A percentile compares a stretch with the other conserved stretches of the same genome.
Conservation (phyloP, 208 protist genomes). For the Trypanosoma congolense region DNA sequence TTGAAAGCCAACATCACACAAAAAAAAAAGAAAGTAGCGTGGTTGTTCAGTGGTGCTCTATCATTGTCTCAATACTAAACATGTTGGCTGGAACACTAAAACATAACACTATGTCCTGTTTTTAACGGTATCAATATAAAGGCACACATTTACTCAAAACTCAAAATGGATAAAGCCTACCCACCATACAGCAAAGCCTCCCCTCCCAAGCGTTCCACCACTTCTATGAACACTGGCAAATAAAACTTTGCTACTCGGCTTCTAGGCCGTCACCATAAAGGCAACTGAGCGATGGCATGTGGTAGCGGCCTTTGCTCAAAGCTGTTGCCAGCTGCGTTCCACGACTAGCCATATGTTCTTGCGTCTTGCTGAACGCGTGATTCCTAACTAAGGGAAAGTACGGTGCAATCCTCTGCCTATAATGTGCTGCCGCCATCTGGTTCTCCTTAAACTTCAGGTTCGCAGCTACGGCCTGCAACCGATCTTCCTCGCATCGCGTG, state of each 20-base stretch:
- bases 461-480: slow-evolving; percentile 16
- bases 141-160: too few species aligned
- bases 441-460: slow-evolving; percentile 42
- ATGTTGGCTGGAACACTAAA: too few species aligned
- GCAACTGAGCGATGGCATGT: slow-evolving; percentile 50
- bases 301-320: slow-evolving; percentile 40
- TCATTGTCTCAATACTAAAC: too few species aligned
- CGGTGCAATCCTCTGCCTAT: slow-evolving; percentile 29
- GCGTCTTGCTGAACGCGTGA: slow-evolving; percentile 21
- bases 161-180: too few species aligned
- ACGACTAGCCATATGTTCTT: slow-evolving; percentile 25
- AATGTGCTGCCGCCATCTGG: slow-evolving; percentile 58
- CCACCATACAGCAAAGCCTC: too few species aligned
- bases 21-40: too few species aligned
- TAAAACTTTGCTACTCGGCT: slow-evolving; percentile 7
- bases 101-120: too few species aligned
- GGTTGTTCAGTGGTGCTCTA: too few species aligned
- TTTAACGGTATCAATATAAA: too few species aligned
- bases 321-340: slow-evolving; percentile 46
- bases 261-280: slow-evolving; percentile 45
- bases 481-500: slow-evolving; percentile 11
- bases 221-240: too few species aligned
- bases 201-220: too few species aligned
- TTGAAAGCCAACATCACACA: too few species aligned
- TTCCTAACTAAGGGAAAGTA: slow-evolving; percentile 17